These are phyloP conservation scores for Lepidium aucheri DNA, from an alignment of 345 rosid species.

Conservation along the genomic window DNA sequence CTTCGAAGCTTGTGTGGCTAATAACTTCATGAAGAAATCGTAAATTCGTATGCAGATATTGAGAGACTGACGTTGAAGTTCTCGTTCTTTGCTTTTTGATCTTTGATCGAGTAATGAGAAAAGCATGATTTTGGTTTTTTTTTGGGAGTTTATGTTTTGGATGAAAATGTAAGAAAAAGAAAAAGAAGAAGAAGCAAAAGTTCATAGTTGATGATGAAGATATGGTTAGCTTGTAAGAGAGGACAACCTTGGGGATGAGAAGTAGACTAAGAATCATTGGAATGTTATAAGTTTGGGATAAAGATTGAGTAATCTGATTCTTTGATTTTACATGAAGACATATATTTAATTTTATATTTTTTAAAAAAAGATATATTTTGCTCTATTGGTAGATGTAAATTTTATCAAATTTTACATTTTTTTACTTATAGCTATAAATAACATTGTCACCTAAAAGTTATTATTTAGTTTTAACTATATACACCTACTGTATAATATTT, in stretches of 20 bases:
- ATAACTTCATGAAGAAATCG: constrained; percentile 6
- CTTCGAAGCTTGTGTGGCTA: constrained; percentile 1
- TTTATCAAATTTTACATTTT: constrained; percentile 9
- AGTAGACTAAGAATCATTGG: background rate
- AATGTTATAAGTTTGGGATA: constrained; percentile 13
- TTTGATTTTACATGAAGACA: background rate
- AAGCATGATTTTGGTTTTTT: background rate
- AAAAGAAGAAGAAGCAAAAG: background rate
- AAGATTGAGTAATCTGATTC: constrained; percentile 2
- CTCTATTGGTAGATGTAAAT: background rate
- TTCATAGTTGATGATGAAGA: background rate
- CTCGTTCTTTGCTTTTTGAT: background rate
- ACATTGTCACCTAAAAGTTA: too few species aligned
- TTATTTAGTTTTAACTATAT: too few species aligned
- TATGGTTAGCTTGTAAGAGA: constrained; percentile 10
- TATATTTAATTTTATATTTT: background rate
- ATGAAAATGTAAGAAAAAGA: background rate
- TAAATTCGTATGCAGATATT: constrained; percentile 6
- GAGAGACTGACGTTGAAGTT: background rate
- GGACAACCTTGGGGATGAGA: constrained; percentile 1
- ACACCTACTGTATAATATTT: too few species aligned
- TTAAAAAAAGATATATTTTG: background rate
- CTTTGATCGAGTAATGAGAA: background rate
- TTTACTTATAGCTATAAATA: too few species aligned
- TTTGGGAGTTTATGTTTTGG: background rate